Percentiles rank a stretch among this genome's conserved stretches.
Conservation (phyloP, 2,329 filamentous ascomycete species). For the Aspergillus sp. region DNA sequence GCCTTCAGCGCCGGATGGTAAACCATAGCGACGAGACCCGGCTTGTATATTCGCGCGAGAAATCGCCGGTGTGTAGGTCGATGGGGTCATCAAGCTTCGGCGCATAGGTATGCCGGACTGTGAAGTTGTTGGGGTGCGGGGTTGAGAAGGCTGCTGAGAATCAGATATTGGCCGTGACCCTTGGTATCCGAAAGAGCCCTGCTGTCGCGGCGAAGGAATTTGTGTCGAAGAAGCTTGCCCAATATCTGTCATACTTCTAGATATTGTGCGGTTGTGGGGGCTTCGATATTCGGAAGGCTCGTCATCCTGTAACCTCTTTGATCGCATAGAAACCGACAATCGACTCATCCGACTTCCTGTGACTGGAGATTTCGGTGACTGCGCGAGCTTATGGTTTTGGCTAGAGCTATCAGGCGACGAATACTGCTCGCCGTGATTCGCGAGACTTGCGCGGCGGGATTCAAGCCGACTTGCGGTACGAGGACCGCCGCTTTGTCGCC, state of each 20-base stretch:
- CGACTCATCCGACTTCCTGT: slow-evolving; percentile 42
- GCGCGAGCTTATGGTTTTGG: slow-evolving; percentile 12
- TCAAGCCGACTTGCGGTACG: slow-evolving; percentile 37
- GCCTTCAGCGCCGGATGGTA: slow-evolving; percentile 24
- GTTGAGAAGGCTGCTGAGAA: slow-evolving; percentile 24
- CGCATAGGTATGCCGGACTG: slow-evolving; percentile 39
- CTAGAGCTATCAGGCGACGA: slow-evolving; percentile 8
- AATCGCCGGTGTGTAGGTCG: slow-evolving; percentile 35
- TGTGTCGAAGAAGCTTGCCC: slow-evolving; percentile 28
- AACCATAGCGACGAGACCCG: slow-evolving; percentile 41
- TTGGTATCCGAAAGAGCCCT: slow-evolving; percentile 30
- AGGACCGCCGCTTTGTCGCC: slow-evolving; percentile 28
- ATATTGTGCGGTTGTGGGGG: slow-evolving; percentile 37
- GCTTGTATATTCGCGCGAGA: slow-evolving; percentile 42
- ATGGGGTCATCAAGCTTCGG: slow-evolving; percentile 35
- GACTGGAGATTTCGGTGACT: slow-evolving; percentile 18
- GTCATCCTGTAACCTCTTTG: slow-evolving; percentile 38
- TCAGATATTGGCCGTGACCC: slow-evolving; percentile 25
- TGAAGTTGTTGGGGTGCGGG: slow-evolving; percentile 31
- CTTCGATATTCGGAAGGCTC: slow-evolving; percentile 31
- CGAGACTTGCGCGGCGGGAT: slow-evolving; percentile 40
- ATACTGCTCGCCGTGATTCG: slow-evolving; percentile 23
- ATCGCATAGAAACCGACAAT: slow-evolving; percentile 39
- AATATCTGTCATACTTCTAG: slow-evolving; percentile 45
- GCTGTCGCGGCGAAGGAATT: slow-evolving; percentile 34